Evolutionary conservation across 23 red algal species (phyloP).

Genomic region (Gracilaria vermiculophylla): DNA sequence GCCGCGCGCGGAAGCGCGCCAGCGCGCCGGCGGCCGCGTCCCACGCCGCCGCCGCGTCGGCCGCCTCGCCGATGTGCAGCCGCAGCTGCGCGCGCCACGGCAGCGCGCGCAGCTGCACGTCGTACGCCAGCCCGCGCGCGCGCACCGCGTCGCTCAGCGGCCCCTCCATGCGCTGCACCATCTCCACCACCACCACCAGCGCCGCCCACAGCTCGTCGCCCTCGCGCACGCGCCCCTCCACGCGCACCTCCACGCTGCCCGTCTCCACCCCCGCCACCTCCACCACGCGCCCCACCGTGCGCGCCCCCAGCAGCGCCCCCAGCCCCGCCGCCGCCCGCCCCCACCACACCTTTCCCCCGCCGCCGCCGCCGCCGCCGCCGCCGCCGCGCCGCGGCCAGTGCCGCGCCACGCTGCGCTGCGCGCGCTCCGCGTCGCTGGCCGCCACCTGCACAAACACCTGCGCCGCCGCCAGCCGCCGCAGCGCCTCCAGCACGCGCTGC

Average conservation of each 20-base stretch:
- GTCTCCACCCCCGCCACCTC: slow-evolving; percentile 50
- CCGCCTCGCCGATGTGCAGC: slow-evolving; percentile 22
- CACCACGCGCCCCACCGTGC: neutral
- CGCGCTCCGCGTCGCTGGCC: slow-evolving; percentile 5
- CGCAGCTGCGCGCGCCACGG: neutral
- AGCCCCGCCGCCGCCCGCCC: neutral
- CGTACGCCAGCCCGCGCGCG: slow-evolving; percentile 64
- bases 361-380: neutral
- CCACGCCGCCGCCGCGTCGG: slow-evolving; percentile 51
- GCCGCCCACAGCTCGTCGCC: slow-evolving; percentile 38
- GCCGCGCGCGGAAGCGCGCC: neutral
- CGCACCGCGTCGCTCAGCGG: slow-evolving; percentile 61
- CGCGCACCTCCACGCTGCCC: neutral
- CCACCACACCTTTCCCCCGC: neutral
- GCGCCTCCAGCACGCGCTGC: neutral
- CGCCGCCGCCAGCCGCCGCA: neutral
- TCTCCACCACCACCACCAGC: slow-evolving; percentile 41
- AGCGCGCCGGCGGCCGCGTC: slow-evolving; percentile 40
- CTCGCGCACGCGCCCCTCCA: neutral
- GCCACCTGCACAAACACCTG: slow-evolving; percentile 46
- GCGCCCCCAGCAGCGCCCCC: neutral
- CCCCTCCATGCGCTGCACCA: slow-evolving; percentile 54
- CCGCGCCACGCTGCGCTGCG: neutral
- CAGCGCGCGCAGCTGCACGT: neutral
- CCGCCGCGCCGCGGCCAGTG: neutral